These are phyloP conservation scores for Phanerochaete sordida DNA, from an alignment of 768 basidiomycete genomes.

Conservation along the genomic window DNA sequence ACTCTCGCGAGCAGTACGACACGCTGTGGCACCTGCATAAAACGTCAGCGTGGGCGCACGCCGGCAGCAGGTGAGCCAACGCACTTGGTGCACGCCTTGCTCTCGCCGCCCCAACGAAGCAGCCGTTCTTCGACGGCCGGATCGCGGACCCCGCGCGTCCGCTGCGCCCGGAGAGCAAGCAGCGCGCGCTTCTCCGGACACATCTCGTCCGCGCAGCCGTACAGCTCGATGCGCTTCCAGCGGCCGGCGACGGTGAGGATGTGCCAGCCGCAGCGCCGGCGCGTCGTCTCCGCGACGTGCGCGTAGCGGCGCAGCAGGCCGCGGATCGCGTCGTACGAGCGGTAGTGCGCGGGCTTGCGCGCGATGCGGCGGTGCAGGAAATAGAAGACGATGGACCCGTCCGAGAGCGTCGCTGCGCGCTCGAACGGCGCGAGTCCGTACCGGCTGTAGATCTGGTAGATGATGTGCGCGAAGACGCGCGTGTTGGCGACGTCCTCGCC, in stretches of 20 bases:
- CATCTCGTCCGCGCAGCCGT: slow-evolving; percentile 18
- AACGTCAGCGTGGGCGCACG: background rate
- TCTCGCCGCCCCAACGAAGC: slow-evolving; percentile 21
- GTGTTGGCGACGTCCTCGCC: slow-evolving; percentile 9
- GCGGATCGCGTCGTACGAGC: slow-evolving; percentile 16
- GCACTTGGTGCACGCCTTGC: slow-evolving; percentile 22
- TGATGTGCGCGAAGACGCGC: slow-evolving; percentile 19
- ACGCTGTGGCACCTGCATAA: slow-evolving; percentile 12
- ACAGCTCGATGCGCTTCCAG: slow-evolving; percentile 24
- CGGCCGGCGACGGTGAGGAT: slow-evolving; percentile 17
- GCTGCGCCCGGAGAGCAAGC: slow-evolving; percentile 11
- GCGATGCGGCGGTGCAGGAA: slow-evolving; percentile 25
- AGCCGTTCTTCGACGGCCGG: slow-evolving; percentile 23
- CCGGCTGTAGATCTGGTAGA: slow-evolving; percentile 24
- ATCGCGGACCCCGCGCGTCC: slow-evolving; percentile 23
- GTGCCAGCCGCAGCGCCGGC: slow-evolving; percentile 20
- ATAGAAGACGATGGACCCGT: slow-evolving; percentile 22
- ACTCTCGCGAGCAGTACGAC: slow-evolving; percentile 23
- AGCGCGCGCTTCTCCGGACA: slow-evolving; percentile 24
- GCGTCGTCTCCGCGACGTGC: slow-evolving; percentile 18
- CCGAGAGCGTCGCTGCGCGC: slow-evolving; percentile 13
- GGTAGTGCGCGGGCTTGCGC: slow-evolving; percentile 13
- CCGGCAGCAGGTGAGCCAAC: background rate
- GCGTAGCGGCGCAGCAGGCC: slow-evolving; percentile 17
- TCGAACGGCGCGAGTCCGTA: slow-evolving; percentile 26